Conservation (phyloP, 1,284 basidiomycete species). For the Pterulicium gracile region DNA sequence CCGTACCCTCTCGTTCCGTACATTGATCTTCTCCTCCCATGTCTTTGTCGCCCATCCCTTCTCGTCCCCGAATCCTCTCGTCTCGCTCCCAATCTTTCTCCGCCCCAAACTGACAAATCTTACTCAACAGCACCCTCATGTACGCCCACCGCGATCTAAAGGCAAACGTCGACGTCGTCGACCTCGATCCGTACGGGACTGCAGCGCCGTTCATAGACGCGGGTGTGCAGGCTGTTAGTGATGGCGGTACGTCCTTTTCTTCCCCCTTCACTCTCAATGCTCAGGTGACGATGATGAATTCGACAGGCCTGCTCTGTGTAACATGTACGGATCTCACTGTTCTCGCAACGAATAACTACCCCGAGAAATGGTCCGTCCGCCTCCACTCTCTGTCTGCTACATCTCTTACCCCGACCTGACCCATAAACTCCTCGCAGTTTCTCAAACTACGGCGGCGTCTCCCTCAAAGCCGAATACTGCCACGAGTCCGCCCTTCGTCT, state of each 20-base stretch:
- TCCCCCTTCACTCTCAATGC: constrained; percentile 3
- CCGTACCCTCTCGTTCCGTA: constrained; percentile 1
- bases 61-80: too few relatives aligned
- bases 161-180: constrained; percentile 84
- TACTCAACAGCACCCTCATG: constrained; percentile 64
- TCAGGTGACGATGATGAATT: background rate
- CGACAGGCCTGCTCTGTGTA: constrained; percentile 81
- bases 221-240: constrained; percentile 86
- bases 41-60: too few relatives aligned
- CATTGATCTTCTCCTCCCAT: constrained; percentile 5
- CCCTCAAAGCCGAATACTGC: constrained; percentile 85
- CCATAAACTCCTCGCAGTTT: constrained; percentile 39
- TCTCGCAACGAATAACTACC: constrained; percentile 88
- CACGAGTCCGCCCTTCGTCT: constrained; percentile 90
- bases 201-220: constrained; percentile 95
- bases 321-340: constrained; percentile 97
- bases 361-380: constrained; percentile 81
- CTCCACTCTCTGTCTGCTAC: background rate
- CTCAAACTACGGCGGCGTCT: constrained; percentile 93
- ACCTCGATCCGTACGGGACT: constrained; percentile 96
- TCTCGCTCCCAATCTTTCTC: background rate
- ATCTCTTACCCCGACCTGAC: background rate
- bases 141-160: constrained; percentile 75
- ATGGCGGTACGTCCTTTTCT: constrained; percentile 54
- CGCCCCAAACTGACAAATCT: background rate